Percentiles rank a stretch among this genome's conserved stretches.
Evolutionary conservation across 2,329 filamentous ascomycete genomes (phyloP).

Genomic region (Fusarium sp.): DNA sequence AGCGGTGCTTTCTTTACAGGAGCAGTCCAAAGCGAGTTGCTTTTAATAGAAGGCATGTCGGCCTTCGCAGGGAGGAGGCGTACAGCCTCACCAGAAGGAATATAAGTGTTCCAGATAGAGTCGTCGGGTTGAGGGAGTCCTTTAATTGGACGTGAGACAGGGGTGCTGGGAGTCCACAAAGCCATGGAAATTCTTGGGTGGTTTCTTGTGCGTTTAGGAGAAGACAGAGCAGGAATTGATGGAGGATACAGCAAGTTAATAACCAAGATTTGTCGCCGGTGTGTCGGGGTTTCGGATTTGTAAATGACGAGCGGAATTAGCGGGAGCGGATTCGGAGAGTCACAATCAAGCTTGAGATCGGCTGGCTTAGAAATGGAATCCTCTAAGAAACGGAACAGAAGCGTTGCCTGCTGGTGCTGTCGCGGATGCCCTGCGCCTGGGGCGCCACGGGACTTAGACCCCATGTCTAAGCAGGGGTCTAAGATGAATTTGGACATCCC

Average conservation of each 20-base stretch:
- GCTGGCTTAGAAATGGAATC: slow-evolving; percentile 39
- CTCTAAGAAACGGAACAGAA: slow-evolving; percentile 35
- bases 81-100: slow-evolving; percentile 42
- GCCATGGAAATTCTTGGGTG: slow-evolving; percentile 38
- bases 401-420: slow-evolving; percentile 21
- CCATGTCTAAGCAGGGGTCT: slow-evolving; percentile 35
- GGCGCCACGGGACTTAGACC: slow-evolving; percentile 28
- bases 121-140: slow-evolving; percentile 56
- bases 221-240: slow-evolving; percentile 12
- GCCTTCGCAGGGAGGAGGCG: slow-evolving; percentile 49
- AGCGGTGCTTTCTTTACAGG: slow-evolving; percentile 34
- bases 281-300: slow-evolving; percentile 39
- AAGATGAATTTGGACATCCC: slow-evolving; percentile 36
- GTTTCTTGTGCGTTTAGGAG: slow-evolving; percentile 20
- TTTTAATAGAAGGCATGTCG: slow-evolving; percentile 52
- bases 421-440: slow-evolving; percentile 27
- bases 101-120: slow-evolving; percentile 53
- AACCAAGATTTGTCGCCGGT: slow-evolving; percentile 25
- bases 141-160: slow-evolving; percentile 36
- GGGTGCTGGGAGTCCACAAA: slow-evolving; percentile 44
- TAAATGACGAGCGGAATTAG: slow-evolving; percentile 39
- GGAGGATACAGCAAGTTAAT: slow-evolving; percentile 19
- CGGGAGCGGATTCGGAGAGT: slow-evolving; percentile 30
- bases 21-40: slow-evolving; percentile 53
- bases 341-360: slow-evolving; percentile 17